Evolutionary conservation across 768 basidiomycete species (phyloP).

Genomic region (Termitomyces sp.): DNA sequence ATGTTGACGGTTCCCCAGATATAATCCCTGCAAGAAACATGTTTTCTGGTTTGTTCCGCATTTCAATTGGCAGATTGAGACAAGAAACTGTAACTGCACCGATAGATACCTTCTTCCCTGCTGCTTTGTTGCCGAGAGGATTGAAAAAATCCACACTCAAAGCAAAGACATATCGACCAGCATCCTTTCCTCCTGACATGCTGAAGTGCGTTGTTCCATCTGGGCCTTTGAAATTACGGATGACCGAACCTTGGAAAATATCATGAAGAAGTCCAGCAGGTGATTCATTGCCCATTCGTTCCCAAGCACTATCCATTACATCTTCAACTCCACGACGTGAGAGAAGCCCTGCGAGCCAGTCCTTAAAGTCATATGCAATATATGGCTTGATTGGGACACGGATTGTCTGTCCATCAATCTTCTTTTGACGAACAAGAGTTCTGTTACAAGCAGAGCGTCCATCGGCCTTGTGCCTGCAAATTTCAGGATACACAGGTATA

Average conservation of each 20-base stretch:
- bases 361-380: neutral
- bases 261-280: neutral
- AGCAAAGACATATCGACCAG: conserved; percentile 22
- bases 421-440: neutral
- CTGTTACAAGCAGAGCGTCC: neutral
- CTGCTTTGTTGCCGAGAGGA: conserved; percentile 15
- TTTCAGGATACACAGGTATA: neutral
- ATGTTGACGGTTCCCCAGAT: conserved; percentile 26
- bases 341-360: neutral
- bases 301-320: neutral
- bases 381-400: neutral
- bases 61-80: conserved; percentile 28
- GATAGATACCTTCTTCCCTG: conserved; percentile 22
- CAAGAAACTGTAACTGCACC: conserved; percentile 29
- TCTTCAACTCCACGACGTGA: neutral
- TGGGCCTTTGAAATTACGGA: conserved; percentile 11
- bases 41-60: conserved; percentile 26
- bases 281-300: neutral
- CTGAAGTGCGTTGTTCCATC: conserved; percentile 19
- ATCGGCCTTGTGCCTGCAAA: neutral
- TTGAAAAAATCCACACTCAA: conserved; percentile 25
- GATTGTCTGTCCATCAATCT: conserved; percentile 11
- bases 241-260: neutral
- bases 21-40: conserved; percentile 30
- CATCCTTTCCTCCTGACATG: conserved; percentile 4